phyloP scores from a whole-genome alignment of 2,329 filamentous ascomycete species.

The Grosmannia huntii region DNA sequence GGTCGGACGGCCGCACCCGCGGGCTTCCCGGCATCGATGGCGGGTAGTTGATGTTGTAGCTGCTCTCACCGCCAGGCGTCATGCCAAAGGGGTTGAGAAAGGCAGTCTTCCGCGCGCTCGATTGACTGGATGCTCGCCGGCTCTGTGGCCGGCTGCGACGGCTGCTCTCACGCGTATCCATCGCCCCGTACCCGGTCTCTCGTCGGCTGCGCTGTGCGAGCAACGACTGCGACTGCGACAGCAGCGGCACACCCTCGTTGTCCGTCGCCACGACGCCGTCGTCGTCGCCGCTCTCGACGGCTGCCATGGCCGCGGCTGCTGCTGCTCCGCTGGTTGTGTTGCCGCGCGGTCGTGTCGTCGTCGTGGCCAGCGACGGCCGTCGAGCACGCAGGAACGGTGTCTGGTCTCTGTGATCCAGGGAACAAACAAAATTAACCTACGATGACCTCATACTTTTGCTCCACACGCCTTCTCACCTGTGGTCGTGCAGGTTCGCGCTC shows the following conservation, averaged over 20 bases:
- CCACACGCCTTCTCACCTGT: constrained; percentile 42
- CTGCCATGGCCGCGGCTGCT: neutral
- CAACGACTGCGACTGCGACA: constrained; percentile 26
- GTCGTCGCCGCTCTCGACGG: constrained; percentile 18
- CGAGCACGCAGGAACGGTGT: constrained; percentile 48
- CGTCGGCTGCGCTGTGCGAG: constrained; percentile 14
- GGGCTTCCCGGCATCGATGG: constrained; percentile 55
- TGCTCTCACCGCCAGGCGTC: constrained; percentile 9
- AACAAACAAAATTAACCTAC: too few species aligned
- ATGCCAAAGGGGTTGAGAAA: constrained; percentile 15
- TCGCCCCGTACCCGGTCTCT: neutral
- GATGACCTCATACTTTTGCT: too few species aligned
- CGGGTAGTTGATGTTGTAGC: constrained; percentile 55
- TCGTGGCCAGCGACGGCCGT: constrained; percentile 35
- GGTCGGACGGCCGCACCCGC: constrained; percentile 32
- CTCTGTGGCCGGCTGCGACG: constrained; percentile 22
- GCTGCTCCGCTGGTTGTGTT: neutral
- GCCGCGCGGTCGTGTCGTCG: neutral
- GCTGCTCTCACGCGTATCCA: constrained; percentile 28
- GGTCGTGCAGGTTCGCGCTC: constrained; percentile 77
- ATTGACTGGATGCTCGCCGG: constrained; percentile 36
- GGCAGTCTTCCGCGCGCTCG: constrained; percentile 28
- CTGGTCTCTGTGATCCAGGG: constrained; percentile 26
- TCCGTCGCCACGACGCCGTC: constrained; percentile 29
- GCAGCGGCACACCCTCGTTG: constrained; percentile 42